Evolutionary conservation across 495 filamentous ascomycete species (phyloP).

Genomic region (Arthonia radiata): DNA sequence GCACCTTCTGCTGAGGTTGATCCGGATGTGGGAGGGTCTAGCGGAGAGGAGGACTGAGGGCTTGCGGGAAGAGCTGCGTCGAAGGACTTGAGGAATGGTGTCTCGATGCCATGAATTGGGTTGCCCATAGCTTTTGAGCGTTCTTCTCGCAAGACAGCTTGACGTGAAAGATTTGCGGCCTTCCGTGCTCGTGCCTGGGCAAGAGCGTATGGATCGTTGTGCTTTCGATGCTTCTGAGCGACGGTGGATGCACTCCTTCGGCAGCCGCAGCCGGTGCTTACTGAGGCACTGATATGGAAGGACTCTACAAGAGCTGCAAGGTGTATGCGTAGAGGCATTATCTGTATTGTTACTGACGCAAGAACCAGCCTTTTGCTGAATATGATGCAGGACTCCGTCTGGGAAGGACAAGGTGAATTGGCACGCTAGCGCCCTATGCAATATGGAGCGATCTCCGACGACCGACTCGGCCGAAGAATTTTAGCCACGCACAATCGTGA

Average conservation of each 20-base stretch:
- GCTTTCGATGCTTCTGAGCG: constrained; percentile 17
- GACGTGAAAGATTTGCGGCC: constrained; percentile 50
- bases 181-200: constrained; percentile 57
- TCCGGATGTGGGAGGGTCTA: constrained; percentile 7
- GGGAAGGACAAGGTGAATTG: too few species aligned
- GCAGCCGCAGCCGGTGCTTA: too few species aligned
- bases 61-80: constrained; percentile 24
- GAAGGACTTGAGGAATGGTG: constrained; percentile 66
- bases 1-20: constrained; percentile 15
- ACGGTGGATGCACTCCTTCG: constrained; percentile 4
- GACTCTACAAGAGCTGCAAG: too few species aligned
- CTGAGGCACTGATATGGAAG: too few species aligned
- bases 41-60: constrained; percentile 4
- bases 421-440: too few species aligned
- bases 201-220: constrained; percentile 39
- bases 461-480: too few species aligned
- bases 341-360: too few species aligned
- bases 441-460: too few species aligned
- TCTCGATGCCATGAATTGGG: constrained; percentile 50
- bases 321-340: too few species aligned
- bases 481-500: too few species aligned
- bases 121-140: constrained; percentile 39
- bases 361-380: too few species aligned
- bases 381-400: too few species aligned
- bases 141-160: constrained; percentile 33